Evolutionary conservation across 306 rosid species (phyloP), one percentile per base, ranked within the genome.

Genomic region (Cajanus cajan): DNA sequence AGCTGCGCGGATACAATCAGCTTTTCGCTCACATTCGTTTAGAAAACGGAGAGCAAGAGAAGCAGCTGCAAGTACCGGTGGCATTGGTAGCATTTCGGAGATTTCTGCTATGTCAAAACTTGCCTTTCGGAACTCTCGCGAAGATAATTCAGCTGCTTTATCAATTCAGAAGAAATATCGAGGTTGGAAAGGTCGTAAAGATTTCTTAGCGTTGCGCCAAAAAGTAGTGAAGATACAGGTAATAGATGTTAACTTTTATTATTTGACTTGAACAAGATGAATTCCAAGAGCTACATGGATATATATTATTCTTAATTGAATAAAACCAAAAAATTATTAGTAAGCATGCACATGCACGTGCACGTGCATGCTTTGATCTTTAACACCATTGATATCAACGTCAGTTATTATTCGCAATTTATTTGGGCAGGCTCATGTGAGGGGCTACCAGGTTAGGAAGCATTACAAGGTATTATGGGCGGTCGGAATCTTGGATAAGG

Each of bases 151-250:
- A 48, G 99, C 98, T 68, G 99, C 99, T 59, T 78, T 96, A 73
- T 96, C 98, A 18, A 96, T 96, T 73, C 99, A 96, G 82, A 93
- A 91, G 81, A 96, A 96, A 73, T 96, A 87, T 70, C 93, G 98
- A 28, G 99, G 97, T 47, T 96, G 91, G 90, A 96, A 96, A 89
- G 87, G 89, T 47, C 99, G 97, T 71, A 91, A 83, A 80, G 97
- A 93, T 82, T 96, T 88, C 82, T 82, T 93, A 58, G 73, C 96
- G 2, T 76, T 96, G 45, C 99, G 99, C 77, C 89, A 90, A 78
- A 93, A 96, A 86, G 90, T 96, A 44, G 98, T 96, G 76, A 90
- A 90, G 87, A 88, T 96, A 81, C 99, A 96, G 98, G 99, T 95
- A 89, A 64, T 24, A 4, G 25, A 74, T 36, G 75, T 67, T 51